phyloP scores from a whole-genome alignment of 163 green algal species.

The Trebouxiophyceae sp. region DNA sequence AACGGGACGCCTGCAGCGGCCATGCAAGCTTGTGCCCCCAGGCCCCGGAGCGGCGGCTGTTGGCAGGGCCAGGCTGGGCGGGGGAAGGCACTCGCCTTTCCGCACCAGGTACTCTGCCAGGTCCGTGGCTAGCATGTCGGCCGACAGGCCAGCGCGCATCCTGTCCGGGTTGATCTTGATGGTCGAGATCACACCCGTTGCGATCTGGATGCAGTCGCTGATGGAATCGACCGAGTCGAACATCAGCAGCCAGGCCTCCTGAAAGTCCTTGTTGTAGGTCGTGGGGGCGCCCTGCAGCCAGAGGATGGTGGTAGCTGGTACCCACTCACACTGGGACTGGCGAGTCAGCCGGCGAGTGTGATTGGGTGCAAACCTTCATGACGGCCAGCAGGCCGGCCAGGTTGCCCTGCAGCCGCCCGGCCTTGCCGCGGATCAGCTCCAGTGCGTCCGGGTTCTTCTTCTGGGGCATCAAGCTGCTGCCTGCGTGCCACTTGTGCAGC shows the following conservation, averaged over 20 bases:
- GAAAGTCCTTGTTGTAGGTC: slow-evolving; percentile 99
- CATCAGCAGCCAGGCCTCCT: slow-evolving; percentile 93
- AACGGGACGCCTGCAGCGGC: slow-evolving; percentile 59
- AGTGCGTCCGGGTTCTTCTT: slow-evolving; percentile 99
- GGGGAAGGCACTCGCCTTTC: slow-evolving; percentile 39
- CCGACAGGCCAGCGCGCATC: slow-evolving; percentile 77
- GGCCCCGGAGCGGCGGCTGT: too few species aligned
- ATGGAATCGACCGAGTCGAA: slow-evolving; percentile 94
- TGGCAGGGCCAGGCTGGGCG: background rate
- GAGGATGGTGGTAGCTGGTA: too few species aligned
- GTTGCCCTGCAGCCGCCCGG: slow-evolving; percentile 81
- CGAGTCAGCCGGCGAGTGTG: too few species aligned
- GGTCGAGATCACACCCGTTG: slow-evolving; percentile 85
- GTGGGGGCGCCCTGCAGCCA: slow-evolving; percentile 77
- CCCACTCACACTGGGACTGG: too few species aligned
- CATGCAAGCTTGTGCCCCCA: too few species aligned
- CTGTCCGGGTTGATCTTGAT: slow-evolving; percentile 74
- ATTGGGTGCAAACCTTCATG: slow-evolving; percentile 56
- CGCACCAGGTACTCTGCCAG: slow-evolving; percentile 93
- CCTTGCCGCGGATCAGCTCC: slow-evolving; percentile 93
- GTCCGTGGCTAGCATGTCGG: slow-evolving; percentile 97
- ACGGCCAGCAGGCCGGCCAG: slow-evolving; percentile 82
- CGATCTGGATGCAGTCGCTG: slow-evolving; percentile 85
- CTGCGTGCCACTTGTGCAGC: slow-evolving; percentile 34
- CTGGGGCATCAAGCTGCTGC: slow-evolving; percentile 96